Percentiles rank a stretch among this genome's conserved stretches.
These are phyloP conservation scores for Zoysia matrella DNA, from an alignment of 202 grass and related monocot genomes.

Conservation along the genomic window DNA sequence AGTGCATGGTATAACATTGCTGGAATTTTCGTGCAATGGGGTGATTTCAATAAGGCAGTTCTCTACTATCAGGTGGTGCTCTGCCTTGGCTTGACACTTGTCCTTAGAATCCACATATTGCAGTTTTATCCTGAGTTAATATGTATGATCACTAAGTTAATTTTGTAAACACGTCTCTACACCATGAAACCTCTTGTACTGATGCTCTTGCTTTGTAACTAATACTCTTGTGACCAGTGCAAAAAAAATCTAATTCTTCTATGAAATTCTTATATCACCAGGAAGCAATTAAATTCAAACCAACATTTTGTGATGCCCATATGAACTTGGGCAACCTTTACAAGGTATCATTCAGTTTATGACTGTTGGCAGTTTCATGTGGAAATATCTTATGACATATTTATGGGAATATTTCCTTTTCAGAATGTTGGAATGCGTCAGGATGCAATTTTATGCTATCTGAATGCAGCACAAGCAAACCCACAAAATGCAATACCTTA, in stretches of 20 bases:
- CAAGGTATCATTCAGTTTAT: conserved; percentile 34
- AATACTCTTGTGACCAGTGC: not conserved
- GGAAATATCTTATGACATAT: conserved; percentile 29
- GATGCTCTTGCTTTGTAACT: conserved; percentile 12
- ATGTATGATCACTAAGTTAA: not conserved
- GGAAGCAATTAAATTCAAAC: conserved; percentile 43
- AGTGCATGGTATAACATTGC: conserved; percentile 56
- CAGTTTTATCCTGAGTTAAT: not conserved
- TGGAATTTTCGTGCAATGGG: conserved; percentile 52
- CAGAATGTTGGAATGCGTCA: conserved; percentile 41
- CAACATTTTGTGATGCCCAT: conserved; percentile 35
- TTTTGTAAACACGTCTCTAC: too few species aligned
- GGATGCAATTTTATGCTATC: conserved; percentile 45
- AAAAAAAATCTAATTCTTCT: not conserved
- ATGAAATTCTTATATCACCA: conserved; percentile 20
- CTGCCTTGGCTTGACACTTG: conserved; percentile 3
- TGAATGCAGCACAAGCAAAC: conserved; percentile 38
- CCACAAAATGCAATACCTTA: conserved; percentile 42
- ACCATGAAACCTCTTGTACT: not conserved
- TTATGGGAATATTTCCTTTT: not conserved
- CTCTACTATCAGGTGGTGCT: conserved; percentile 51
- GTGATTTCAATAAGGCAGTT: conserved; percentile 48
- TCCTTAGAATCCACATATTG: not conserved
- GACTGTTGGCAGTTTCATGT: not conserved
- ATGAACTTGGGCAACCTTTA: conserved; percentile 47